Conservation (phyloP, 2,329 filamentous ascomycete species). For the Lasiodiplodia citricola region DNA sequence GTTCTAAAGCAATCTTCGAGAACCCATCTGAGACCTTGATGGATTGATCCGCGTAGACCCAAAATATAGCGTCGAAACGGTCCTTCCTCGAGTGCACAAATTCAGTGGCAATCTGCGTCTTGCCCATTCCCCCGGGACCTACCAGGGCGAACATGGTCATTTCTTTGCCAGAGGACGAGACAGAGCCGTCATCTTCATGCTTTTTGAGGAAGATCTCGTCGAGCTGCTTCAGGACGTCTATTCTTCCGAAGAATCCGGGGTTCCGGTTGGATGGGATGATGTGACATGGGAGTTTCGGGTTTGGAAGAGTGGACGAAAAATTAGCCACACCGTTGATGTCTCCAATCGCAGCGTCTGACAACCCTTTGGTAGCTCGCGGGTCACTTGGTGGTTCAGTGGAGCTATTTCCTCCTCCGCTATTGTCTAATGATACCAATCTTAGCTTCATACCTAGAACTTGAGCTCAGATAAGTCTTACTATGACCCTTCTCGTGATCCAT, state of each 20-base stretch:
- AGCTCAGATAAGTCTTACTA: background rate
- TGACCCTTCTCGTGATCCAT: background rate
- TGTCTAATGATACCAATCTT: background rate
- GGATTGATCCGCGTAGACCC: slow-evolving; percentile 27
- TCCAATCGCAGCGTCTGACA: background rate
- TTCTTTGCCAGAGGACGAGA: background rate
- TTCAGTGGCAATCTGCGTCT: slow-evolving; percentile 36
- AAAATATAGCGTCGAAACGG: slow-evolving; percentile 29
- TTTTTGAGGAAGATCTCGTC: background rate
- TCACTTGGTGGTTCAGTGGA: background rate
- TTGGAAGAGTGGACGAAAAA: background rate
- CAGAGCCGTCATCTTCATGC: background rate
- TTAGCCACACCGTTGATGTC: background rate
- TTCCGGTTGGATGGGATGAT: background rate
- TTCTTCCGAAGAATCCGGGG: background rate
- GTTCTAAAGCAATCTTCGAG: slow-evolving; percentile 24
- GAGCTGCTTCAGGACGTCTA: background rate
- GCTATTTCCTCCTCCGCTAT: background rate
- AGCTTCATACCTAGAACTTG: too few species aligned
- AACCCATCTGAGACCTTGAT: slow-evolving; percentile 27
- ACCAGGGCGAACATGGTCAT: slow-evolving; percentile 27
- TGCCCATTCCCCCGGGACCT: slow-evolving; percentile 37
- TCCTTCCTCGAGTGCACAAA: slow-evolving; percentile 26
- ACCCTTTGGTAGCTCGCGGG: background rate
- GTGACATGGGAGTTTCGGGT: background rate